Conservation (phyloP, 2,329 filamentous ascomycete genomes). For the Stromatinia cepivora region DNA sequence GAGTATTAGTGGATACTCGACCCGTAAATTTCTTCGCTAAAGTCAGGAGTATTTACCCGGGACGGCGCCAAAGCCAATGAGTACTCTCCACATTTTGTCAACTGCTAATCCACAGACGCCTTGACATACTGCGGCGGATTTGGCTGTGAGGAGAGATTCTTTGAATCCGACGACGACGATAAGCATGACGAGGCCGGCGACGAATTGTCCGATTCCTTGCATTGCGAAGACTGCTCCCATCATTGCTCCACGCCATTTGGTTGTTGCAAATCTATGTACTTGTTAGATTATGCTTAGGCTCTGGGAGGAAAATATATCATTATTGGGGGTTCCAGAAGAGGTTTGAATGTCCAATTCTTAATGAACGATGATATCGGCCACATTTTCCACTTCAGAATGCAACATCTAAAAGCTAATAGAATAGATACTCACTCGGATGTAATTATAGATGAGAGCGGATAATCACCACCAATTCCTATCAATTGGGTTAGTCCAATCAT, state of each 20-base stretch:
- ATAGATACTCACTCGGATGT: slow-evolving; percentile 61
- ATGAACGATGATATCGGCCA: neutral
- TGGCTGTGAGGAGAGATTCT: slow-evolving; percentile 56
- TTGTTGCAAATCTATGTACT: slow-evolving; percentile 64
- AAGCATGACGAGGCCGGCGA: slow-evolving; percentile 72
- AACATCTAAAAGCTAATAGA: neutral
- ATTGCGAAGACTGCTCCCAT: slow-evolving; percentile 85
- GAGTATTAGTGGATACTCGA: neutral
- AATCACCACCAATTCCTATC: slow-evolving; percentile 73
- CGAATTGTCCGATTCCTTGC: slow-evolving; percentile 83
- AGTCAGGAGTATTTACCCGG: slow-evolving; percentile 9
- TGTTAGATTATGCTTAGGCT: neutral
- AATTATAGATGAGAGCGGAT: slow-evolving; percentile 79
- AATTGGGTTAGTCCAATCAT: slow-evolving; percentile 38
- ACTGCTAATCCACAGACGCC: slow-evolving; percentile 66
- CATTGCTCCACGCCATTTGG: slow-evolving; percentile 83
- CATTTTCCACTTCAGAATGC: neutral
- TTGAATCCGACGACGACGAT: slow-evolving; percentile 73
- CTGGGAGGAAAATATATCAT: too few relatives aligned
- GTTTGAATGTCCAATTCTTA: too few relatives aligned
- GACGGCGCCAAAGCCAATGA: slow-evolving; percentile 69
- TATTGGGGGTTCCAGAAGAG: neutral
- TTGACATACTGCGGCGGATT: slow-evolving; percentile 56
- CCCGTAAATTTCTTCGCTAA: neutral
- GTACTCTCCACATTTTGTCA: slow-evolving; percentile 83